Evolutionary conservation across 441 rosid species (phyloP), one percentile per base, ranked within the genome.

Genomic region (Kokia cookei): DNA sequence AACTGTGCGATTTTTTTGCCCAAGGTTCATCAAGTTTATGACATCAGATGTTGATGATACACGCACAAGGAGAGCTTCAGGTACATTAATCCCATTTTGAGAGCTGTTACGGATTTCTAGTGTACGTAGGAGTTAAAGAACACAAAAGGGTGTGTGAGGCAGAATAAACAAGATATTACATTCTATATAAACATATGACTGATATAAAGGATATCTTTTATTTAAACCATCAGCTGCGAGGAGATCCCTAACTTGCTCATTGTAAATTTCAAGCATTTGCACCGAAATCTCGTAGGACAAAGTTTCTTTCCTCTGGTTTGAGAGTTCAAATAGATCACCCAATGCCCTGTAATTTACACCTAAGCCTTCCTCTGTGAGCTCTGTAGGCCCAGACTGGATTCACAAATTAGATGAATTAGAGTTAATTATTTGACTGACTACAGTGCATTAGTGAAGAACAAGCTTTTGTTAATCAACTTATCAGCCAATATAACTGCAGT

Each of bases 301-400:
- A 17, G 87, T 82, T 43, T 81, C 86, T 82, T 82, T 86, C 73
- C 92, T 82, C 77, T 88, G 86, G 57, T 79, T 43, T 9, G 88
- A 80, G 63, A 88, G 78, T 77, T 82, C 75, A 84, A 88, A 90
- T 65, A 90, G 81, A 78, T 88, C 92, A 40, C 79, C 76, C 78
- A 90, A 64, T 78, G 94, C 92, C 80, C 94, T 81, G 81, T 83
- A 90, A 84, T 90, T 90, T 76, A 90, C 94, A 57, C 92, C 94
- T 74, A 78, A 81, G 75, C 77, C 75, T 77, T 87, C 92, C 80
- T 88, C 91, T 14, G 92, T 88, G 73, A 88, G 84, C 77, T 83
- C 88, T 64, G 76, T 87, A 1, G 92, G 90, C 59, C 94, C 94
- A 45, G 91, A 74, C 94, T 90, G 83, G 73, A 79, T 76, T 77